Percentiles rank a stretch among this genome's conserved stretches.
Conservation (phyloP, 108 stramenopile species). For the Epipyxis sp. region DNA sequence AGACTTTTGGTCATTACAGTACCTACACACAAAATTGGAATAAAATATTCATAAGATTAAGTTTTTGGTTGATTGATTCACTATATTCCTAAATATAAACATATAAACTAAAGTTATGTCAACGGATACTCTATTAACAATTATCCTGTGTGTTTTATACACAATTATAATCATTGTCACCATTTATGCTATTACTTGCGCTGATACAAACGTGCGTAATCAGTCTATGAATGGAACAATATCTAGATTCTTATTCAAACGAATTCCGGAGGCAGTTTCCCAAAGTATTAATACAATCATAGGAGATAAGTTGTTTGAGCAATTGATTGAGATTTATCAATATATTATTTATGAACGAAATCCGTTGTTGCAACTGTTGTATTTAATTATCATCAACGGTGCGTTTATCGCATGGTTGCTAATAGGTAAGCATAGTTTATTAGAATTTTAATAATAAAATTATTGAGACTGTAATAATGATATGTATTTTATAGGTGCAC, state of each 20-base stretch:
- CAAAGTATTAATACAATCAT: neutral
- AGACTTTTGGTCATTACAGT: too few relatives aligned
- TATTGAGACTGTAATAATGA: too few relatives aligned
- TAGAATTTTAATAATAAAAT: too few relatives aligned
- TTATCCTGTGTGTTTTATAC: neutral
- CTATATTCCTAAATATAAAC: too few relatives aligned
- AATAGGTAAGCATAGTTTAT: too few relatives aligned
- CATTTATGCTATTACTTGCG: neutral
- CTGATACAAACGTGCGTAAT: neutral
- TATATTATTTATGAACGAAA: neutral
- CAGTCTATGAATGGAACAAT: neutral
- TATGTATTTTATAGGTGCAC: neutral
- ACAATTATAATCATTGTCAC: neutral
- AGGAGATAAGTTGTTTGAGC: neutral
- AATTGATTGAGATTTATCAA: neutral
- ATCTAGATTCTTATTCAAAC: neutral
- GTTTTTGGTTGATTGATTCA: too few relatives aligned
- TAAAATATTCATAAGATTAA: too few relatives aligned
- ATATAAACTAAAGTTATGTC: too few relatives aligned
- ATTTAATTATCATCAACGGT: neutral
- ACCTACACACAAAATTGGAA: too few relatives aligned
- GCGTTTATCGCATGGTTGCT: neutral
- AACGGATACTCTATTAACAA: too few relatives aligned
- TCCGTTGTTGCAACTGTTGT: neutral
- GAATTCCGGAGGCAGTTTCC: neutral